phyloP scores from a whole-genome alignment of 1,139 yeast genomes.

The Yamadazyma sp. region DNA sequence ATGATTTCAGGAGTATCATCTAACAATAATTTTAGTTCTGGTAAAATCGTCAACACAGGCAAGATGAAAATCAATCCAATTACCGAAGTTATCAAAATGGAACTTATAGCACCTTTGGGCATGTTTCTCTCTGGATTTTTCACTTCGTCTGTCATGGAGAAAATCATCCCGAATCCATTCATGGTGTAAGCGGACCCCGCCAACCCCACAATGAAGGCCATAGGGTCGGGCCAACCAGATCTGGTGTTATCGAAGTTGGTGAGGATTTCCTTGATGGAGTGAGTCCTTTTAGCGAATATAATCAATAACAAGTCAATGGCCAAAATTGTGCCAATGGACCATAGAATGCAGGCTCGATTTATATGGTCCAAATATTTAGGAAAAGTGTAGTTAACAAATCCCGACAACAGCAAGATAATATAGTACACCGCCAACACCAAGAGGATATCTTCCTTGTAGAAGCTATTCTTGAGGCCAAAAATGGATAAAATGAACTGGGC shows the following conservation, averaged over 20 bases:
- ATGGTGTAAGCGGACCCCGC: slow-evolving; percentile 78
- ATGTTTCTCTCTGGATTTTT: slow-evolving; percentile 71
- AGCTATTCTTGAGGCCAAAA: slow-evolving; percentile 58
- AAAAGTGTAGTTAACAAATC: slow-evolving; percentile 60
- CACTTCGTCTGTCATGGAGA: slow-evolving; percentile 82
- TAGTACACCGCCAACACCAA: slow-evolving; percentile 59
- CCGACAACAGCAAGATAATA: slow-evolving; percentile 55
- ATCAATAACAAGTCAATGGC: slow-evolving; percentile 64
- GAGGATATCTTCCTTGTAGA: slow-evolving; percentile 57
- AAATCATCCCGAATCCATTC: slow-evolving; percentile 81
- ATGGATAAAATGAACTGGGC: slow-evolving; percentile 68
- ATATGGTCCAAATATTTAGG: slow-evolving; percentile 60
- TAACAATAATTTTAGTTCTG: slow-evolving; percentile 56
- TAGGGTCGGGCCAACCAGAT: slow-evolving; percentile 68
- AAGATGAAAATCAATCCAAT: slow-evolving; percentile 73
- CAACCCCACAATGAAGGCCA: slow-evolving; percentile 72
- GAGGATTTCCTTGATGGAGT: slow-evolving; percentile 58
- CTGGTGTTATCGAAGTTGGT: slow-evolving; percentile 70
- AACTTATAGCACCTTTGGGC: slow-evolving; percentile 72
- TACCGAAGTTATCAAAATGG: slow-evolving; percentile 62
- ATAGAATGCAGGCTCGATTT: slow-evolving; percentile 64
- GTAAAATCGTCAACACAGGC: slow-evolving; percentile 70
- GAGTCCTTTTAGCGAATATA: slow-evolving; percentile 59
- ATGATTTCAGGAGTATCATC: slow-evolving; percentile 63
- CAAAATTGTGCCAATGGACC: slow-evolving; percentile 74